Base-by-base conservation (phyloP, 192 early-diverging fungal species). In the Coemansia sp. region DNA sequence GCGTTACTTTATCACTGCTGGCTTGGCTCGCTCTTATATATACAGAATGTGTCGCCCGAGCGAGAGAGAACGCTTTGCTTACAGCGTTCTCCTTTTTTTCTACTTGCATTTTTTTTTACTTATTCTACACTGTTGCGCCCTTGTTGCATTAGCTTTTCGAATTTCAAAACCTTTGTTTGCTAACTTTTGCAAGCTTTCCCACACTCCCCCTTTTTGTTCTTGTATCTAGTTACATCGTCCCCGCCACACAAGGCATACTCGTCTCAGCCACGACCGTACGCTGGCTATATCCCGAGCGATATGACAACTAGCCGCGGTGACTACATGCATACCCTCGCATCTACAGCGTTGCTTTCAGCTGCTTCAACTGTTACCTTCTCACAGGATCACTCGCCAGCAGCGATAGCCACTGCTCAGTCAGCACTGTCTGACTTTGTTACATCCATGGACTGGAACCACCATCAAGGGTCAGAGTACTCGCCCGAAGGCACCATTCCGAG, bases 381-480 rank as follows among this genome's bases (percentile, higher is more conserved):
- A 23, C 59, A 61, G 59, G 36, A 15, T 9, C 59, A 61, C 59
- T 61, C 37, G 17, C 29, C 55, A 36, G 36, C n/a, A 9, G 59
- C 36, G n/a, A 19, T 61, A 39, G 59, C 36, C n/a, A 39, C 59
- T 23, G 37, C 34, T 10, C 59, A 61, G 19, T 39, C 59, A 21
- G 59, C 34, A 4, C 36, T 38, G 32, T 23, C 36, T 11, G 9
- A 10, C 36, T 12, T 61, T 21, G 59, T 39, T 21, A 25, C 17
- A 61, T 38, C 59, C n/a, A 61, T 61, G 59, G 37, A 39, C 59
- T 61, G 59, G 59, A 61, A n/a, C 59, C 59, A 25, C 8, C 0
- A 39, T 6, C 59, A 61, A 19, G 37, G 21, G 59, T n/a, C 59
- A 0, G 9, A 12, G 7, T 38, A 61, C 36, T 38, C 36, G 37